Percentiles rank a stretch among this genome's conserved stretches.
Conservation (phyloP, 768 basidiomycete species). For the Trametes gibbosa region DNA sequence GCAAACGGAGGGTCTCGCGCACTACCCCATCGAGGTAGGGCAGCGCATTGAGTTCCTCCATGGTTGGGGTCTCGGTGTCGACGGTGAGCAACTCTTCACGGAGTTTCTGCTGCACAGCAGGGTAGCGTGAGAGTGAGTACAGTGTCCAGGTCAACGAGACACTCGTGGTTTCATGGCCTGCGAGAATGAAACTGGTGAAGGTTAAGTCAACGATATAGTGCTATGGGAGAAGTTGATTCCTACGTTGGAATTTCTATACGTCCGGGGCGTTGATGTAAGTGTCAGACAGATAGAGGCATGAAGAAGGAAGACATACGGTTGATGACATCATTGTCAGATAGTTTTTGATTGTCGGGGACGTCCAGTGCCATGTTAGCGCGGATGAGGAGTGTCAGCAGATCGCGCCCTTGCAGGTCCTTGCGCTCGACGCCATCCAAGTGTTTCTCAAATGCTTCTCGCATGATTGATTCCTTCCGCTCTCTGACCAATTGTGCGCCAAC, state of each 20-base stretch:
- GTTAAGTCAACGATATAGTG: no score
- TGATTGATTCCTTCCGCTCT: slow-evolving; percentile 32
- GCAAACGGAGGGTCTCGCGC: slow-evolving; percentile 56
- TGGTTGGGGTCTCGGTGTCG: slow-evolving; percentile 47
- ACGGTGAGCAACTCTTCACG: slow-evolving; percentile 42
- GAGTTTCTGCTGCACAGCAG: slow-evolving; percentile 36
- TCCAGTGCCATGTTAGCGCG: slow-evolving; percentile 65
- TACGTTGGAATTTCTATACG: slow-evolving; percentile 26
- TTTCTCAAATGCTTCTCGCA: slow-evolving; percentile 16
- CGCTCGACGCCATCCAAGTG: slow-evolving; percentile 32
- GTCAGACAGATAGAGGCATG: neutral
- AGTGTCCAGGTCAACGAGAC: slow-evolving; percentile 37
- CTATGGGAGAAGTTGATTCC: neutral
- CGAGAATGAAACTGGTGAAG: slow-evolving; percentile 28
- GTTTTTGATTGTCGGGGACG: slow-evolving; percentile 47
- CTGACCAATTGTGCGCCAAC: slow-evolving; percentile 29
- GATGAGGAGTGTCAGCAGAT: slow-evolving; percentile 59
- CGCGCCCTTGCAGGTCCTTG: slow-evolving; percentile 37
- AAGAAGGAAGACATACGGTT: slow-evolving; percentile 38
- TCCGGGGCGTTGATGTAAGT: no score
- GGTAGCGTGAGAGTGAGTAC: slow-evolving; percentile 37
- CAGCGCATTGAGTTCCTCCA: slow-evolving; percentile 66
- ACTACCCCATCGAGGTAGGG: slow-evolving; percentile 67
- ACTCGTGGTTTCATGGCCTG: slow-evolving; percentile 43
- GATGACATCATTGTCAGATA: slow-evolving; percentile 64